phyloP scores from a whole-genome alignment of 2,329 filamentous ascomycete genomes.

The Cladosporium sp. region DNA sequence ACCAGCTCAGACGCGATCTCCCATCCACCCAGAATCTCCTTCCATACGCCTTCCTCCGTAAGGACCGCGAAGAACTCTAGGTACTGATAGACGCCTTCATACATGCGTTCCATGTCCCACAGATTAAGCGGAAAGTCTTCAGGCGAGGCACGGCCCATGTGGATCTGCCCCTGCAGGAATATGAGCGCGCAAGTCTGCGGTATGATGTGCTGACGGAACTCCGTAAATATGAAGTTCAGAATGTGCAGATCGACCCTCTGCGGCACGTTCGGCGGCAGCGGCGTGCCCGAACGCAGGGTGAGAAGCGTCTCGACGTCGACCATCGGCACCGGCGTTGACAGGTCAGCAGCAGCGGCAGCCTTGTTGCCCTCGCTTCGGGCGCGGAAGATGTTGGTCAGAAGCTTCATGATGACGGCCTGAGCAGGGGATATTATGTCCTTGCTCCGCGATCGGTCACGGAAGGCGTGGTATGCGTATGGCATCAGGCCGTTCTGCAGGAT shows the following conservation, averaged over 20 bases:
- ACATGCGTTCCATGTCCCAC: slow-evolving; percentile 97
- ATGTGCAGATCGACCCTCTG: slow-evolving; percentile 55
- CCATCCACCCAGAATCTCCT: slow-evolving; percentile 82
- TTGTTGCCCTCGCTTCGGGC: slow-evolving; percentile 43
- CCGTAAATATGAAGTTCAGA: slow-evolving; percentile 85
- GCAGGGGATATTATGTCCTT: slow-evolving; percentile 96
- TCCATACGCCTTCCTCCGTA: slow-evolving; percentile 76
- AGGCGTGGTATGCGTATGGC: slow-evolving; percentile 85
- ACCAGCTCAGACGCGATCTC: slow-evolving; percentile 85
- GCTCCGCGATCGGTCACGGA: slow-evolving; percentile 62
- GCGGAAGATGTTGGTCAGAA: slow-evolving; percentile 84
- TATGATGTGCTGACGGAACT: slow-evolving; percentile 86
- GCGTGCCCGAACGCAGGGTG: slow-evolving; percentile 10
- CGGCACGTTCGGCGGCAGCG: slow-evolving; percentile 22
- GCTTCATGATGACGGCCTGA: slow-evolving; percentile 84
- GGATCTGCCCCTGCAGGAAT: slow-evolving; percentile 85
- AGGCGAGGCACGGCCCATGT: slow-evolving; percentile 65
- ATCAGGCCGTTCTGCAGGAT: slow-evolving; percentile 84
- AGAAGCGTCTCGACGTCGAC: slow-evolving; percentile 7
- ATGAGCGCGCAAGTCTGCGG: slow-evolving; percentile 93
- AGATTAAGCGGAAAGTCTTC: slow-evolving; percentile 89
- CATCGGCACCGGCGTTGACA: slow-evolving; percentile 3
- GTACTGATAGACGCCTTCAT: slow-evolving; percentile 90
- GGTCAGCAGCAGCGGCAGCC: slow-evolving; percentile 10
- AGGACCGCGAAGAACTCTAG: slow-evolving; percentile 89